A percentile compares a stretch with the other conserved stretches of the same genome.
phyloP scores from a whole-genome alignment of 768 basidiomycete genomes.

The Coprinellus aureogranulatus region DNA sequence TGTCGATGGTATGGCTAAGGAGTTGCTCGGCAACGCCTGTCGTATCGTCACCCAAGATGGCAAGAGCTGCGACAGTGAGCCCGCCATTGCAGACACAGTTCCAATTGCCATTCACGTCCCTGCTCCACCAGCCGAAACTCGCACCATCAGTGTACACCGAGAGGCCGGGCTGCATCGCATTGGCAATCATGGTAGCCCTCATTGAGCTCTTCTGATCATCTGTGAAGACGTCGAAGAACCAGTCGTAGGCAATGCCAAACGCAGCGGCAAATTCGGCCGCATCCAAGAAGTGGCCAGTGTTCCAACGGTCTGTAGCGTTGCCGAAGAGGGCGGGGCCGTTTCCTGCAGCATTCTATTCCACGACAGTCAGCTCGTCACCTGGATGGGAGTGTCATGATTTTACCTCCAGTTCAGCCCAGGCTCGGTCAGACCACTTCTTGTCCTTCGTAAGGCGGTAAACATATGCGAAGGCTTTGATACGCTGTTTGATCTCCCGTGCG shows the following conservation, averaged over 20 bases:
- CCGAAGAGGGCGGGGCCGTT: slow-evolving; percentile 58
- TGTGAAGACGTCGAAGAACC: slow-evolving; percentile 85
- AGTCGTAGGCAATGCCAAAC: slow-evolving; percentile 92
- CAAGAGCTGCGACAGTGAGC: slow-evolving; percentile 85
- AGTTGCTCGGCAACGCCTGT: slow-evolving; percentile 68
- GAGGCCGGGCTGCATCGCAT: slow-evolving; percentile 70
- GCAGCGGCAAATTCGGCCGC: slow-evolving; percentile 84
- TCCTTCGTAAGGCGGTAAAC: slow-evolving; percentile 89
- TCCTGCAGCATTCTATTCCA: slow-evolving; percentile 67
- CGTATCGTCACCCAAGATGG: slow-evolving; percentile 81
- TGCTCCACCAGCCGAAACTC: slow-evolving; percentile 75
- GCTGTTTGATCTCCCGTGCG: slow-evolving; percentile 82
- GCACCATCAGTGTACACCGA: slow-evolving; percentile 42
- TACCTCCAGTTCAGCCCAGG: slow-evolving; percentile 80
- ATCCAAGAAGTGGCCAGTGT: slow-evolving; percentile 86
- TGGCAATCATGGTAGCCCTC: slow-evolving; percentile 65
- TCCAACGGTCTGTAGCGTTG: slow-evolving; percentile 69
- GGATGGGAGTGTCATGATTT: slow-evolving; percentile 20
- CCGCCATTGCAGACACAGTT: slow-evolving; percentile 95
- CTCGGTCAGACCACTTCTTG: slow-evolving; percentile 83
- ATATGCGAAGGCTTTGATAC: slow-evolving; percentile 89
- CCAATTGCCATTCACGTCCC: slow-evolving; percentile 82
- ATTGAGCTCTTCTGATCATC: slow-evolving; percentile 68
- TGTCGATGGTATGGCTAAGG: slow-evolving; percentile 67
- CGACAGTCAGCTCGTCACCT: not conserved